Conservation (phyloP, 352 stramenopile genomes). For the Pythium utonaiense region DNA sequence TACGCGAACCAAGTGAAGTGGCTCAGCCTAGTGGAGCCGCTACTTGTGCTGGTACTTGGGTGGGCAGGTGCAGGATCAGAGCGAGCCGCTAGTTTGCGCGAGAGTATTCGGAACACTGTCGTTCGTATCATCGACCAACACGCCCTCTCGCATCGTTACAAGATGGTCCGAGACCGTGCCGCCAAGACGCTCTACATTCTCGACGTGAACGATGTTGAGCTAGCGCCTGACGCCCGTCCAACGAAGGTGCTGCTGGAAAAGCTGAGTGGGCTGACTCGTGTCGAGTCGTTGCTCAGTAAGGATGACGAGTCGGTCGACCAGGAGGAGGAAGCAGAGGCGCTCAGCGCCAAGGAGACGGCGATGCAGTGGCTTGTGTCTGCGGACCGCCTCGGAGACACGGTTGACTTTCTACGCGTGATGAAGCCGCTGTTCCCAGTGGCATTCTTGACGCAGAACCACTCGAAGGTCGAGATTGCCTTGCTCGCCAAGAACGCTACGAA, state of each 20-base stretch:
- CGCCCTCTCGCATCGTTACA: slow-evolving; percentile 66
- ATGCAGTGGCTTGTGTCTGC: slow-evolving; percentile 64
- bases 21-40: slow-evolving; percentile 50
- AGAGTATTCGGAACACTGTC: slow-evolving; percentile 23
- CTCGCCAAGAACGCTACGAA: slow-evolving; percentile 62
- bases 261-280: slow-evolving; percentile 7
- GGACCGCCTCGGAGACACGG: slow-evolving; percentile 45
- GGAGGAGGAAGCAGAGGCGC: slow-evolving; percentile 15
- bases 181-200: slow-evolving; percentile 63
- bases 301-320: slow-evolving; percentile 14
- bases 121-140: slow-evolving; percentile 43
- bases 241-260: slow-evolving; percentile 12
- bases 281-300: not conserved
- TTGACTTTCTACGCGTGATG: slow-evolving; percentile 42
- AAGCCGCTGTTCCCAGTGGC: slow-evolving; percentile 54
- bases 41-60: slow-evolving; percentile 42
- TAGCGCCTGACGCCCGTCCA: not conserved
- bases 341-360: slow-evolving; percentile 61
- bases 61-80: not conserved
- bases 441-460: slow-evolving; percentile 61
- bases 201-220: slow-evolving; percentile 3
- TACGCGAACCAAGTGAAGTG: slow-evolving; percentile 77
- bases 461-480: slow-evolving; percentile 64
- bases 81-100: not conserved
- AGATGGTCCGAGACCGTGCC: slow-evolving; percentile 69